phyloP scores from a whole-genome alignment of 2,329 filamentous ascomycete species.

The Diaporthe amygdali region DNA sequence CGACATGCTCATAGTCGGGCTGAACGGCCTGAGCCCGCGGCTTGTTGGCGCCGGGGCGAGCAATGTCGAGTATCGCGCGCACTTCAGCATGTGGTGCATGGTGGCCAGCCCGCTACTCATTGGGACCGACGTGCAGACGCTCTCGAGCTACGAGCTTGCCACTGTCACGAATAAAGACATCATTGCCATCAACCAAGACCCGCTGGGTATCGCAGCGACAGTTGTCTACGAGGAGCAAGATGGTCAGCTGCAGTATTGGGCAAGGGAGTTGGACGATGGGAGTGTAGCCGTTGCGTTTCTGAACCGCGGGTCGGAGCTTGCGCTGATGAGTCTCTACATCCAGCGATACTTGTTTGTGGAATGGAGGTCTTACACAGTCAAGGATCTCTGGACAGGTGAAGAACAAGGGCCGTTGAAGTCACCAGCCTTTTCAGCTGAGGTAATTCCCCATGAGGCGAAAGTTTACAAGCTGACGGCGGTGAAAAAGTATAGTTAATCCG shows the following conservation, averaged over 20 bases:
- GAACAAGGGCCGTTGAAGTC: constrained; percentile 4
- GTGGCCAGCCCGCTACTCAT: constrained; percentile 17
- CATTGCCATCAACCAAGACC: constrained; percentile 20
- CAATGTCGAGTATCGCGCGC: constrained; percentile 17
- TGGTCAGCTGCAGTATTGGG: constrained; percentile 16
- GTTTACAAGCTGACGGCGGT: constrained; percentile 12
- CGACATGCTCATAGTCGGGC: constrained; percentile 22
- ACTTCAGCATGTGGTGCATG: constrained; percentile 20
- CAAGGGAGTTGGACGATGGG: constrained; percentile 4
- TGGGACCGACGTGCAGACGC: neutral
- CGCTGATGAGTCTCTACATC: constrained; percentile 4
- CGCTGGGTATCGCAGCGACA: neutral
- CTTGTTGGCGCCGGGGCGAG: constrained; percentile 17
- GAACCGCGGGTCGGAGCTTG: constrained; percentile 13
- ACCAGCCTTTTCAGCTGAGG: constrained; percentile 18
- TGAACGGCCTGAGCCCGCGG: constrained; percentile 3
- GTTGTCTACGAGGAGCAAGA: constrained; percentile 13
- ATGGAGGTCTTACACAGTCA: constrained; percentile 19
- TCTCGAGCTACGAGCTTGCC: constrained; percentile 10
- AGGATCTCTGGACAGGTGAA: constrained; percentile 19
- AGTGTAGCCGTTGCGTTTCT: constrained; percentile 16
- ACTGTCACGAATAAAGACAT: constrained; percentile 20
- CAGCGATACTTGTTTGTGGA: constrained; percentile 15
- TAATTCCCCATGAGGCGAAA: constrained; percentile 21
- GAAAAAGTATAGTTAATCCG: neutral